Conservation (phyloP, 208 protist genomes). For the Wallacemonas rigidus region DNA sequence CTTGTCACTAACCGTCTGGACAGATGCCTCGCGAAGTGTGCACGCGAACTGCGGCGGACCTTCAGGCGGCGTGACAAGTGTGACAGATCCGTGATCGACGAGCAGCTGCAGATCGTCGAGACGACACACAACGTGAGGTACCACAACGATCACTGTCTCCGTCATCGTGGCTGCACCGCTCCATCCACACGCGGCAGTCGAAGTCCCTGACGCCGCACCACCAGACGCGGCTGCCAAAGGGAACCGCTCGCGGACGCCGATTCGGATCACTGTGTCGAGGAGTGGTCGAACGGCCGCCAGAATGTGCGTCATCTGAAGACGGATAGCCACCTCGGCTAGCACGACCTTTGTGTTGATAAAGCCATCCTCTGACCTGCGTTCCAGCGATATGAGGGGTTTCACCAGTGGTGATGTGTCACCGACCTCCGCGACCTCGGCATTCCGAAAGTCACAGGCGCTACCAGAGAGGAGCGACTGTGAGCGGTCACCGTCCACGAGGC, state of each 20-base stretch:
- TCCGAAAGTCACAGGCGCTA: not conserved
- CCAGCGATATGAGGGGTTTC: conserved; percentile 15
- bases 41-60: conserved; percentile 30
- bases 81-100: conserved; percentile 19
- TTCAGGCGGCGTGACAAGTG: conserved; percentile 15
- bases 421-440: not conserved
- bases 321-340: conserved; percentile 19
- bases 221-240: conserved; percentile 3
- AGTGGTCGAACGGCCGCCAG: conserved; percentile 19
- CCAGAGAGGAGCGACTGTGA: conserved; percentile 21
- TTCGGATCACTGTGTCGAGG: conserved; percentile 4
- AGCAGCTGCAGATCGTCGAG: conserved; percentile 30
- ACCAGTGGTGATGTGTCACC: conserved; percentile 2
- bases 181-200: too few relatives aligned
- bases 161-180: not conserved
- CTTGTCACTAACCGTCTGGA: conserved; percentile 24
- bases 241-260: conserved; percentile 20
- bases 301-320: conserved; percentile 7
- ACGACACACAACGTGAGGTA: conserved; percentile 22
- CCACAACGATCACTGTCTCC: conserved; percentile 26
- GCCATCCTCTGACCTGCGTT: conserved; percentile 6
- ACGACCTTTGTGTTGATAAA: conserved; percentile 21
- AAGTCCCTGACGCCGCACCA: not conserved
- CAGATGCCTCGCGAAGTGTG: conserved; percentile 33
- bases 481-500: conserved; percentile 24